Base-by-base conservation (phyloP, 2,329 filamentous ascomycete genomes). In the Byssoonygena ceratinophila region DNA sequence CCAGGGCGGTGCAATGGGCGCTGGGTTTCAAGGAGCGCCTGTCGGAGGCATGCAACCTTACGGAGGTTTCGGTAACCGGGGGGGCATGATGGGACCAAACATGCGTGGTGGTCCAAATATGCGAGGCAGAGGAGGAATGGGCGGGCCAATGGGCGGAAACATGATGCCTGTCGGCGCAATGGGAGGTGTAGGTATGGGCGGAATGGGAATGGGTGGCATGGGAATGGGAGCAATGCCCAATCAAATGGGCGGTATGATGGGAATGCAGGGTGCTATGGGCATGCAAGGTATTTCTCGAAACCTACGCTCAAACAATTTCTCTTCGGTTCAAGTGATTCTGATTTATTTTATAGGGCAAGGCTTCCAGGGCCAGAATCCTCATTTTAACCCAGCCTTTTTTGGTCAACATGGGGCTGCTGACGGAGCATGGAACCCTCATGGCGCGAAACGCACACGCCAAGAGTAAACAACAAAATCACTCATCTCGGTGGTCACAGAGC, bases 361-460 rank as follows among this genome's bases (percentile, higher is more conserved):
- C 44, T 88, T 88, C 67, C 80, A 82, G 70, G 80, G 76, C 55
- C 82, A 83, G 72, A 80, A 80, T 63, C 76, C 78, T 51, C 80
- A 82, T 62, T 91, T 89, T 70, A 86, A 84, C 63, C 80, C 83
- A 34, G 80, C 76, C 54, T 89, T 88, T 71, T 91, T 88, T 66
- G 73, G 75, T 45, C 74, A 74, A 52, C 71, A 71, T 47, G 69
- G 70, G 54, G 70, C 65, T 37, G 68, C 69, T 29, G 71, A 72
- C 40, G 82, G 83, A 52, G 81, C 81, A 68, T 86, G 85, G 75
- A 91, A 91, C 62, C 87, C 87, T 4, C 87, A 91, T 60, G 85
- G 85, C 27, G 82, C 83, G 2, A 92, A 92, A 72, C 77, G 87
- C 59, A 83, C 85, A 59, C 79, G 87, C 57, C 85, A 85, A 55